These are phyloP conservation scores for Auricularia sp. DNA, from an alignment of 768 basidiomycete species.

Conservation along the genomic window DNA sequence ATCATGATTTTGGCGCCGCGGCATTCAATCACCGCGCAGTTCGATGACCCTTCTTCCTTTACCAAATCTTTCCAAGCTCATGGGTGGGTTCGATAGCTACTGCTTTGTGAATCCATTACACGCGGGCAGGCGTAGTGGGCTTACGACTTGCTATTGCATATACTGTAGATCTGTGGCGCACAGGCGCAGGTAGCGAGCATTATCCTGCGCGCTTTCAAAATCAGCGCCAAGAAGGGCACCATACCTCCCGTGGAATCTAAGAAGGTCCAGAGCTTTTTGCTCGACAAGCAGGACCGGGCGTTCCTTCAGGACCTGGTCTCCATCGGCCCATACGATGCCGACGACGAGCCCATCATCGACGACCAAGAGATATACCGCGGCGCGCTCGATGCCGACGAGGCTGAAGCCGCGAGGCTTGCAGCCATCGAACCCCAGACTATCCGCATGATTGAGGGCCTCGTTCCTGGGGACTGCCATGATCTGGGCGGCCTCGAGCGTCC, in stretches of 20 bases:
- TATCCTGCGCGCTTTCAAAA: neutral
- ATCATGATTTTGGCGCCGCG: too few relatives aligned
- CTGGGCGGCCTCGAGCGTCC: neutral
- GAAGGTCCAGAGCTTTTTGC: neutral
- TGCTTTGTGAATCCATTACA: neutral
- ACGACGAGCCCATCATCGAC: neutral
- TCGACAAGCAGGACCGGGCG: neutral
- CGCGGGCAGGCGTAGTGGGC: neutral
- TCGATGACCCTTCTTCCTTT: too few relatives aligned
- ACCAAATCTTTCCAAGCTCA: neutral
- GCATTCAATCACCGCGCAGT: too few relatives aligned
- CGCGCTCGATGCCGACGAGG: neutral
- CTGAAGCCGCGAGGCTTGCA: neutral
- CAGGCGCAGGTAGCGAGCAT: neutral
- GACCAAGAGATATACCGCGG: neutral
- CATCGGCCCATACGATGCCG: neutral
- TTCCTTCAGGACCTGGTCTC: neutral
- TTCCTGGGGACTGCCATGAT: neutral
- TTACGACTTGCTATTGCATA: neutral
- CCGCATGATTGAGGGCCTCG: neutral
- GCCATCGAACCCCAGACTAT: neutral
- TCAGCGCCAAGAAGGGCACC: neutral
- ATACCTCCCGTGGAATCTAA: neutral
- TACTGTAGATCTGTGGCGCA: neutral
- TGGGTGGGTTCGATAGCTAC: conserved; percentile 13